Conservation (phyloP, 2,329 filamentous ascomycete species). For the Teratosphaeriaceae sp. region DNA sequence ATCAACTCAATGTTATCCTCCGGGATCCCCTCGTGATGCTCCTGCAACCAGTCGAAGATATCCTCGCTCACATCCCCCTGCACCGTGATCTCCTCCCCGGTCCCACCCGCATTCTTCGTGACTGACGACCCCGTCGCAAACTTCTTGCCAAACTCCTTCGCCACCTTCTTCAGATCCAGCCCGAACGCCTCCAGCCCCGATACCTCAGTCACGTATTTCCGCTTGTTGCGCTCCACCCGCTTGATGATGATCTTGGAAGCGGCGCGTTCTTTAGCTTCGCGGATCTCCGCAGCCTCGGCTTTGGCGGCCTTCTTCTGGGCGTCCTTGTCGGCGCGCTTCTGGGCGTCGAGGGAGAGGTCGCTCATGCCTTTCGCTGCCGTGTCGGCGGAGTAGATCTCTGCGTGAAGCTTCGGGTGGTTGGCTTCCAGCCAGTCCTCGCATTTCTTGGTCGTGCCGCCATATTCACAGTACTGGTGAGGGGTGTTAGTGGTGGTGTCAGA, state of each 20-base stretch:
- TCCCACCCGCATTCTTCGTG: slow-evolving; percentile 70
- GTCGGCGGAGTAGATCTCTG: slow-evolving; percentile 68
- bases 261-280: slow-evolving; percentile 75
- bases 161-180: slow-evolving; percentile 84
- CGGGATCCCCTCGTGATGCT: slow-evolving; percentile 84
- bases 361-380: slow-evolving; percentile 78
- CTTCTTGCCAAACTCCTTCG: slow-evolving; percentile 57
- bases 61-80: slow-evolving; percentile 96
- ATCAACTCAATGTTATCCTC: slow-evolving; percentile 93
- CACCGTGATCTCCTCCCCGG: slow-evolving; percentile 84
- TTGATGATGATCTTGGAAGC: slow-evolving; percentile 83
- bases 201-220: slow-evolving; percentile 94
- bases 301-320: slow-evolving; percentile 95
- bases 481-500: slow-evolving; percentile 9
- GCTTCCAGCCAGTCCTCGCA: slow-evolving; percentile 92
- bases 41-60: slow-evolving; percentile 81
- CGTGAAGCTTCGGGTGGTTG: slow-evolving; percentile 66
- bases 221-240: slow-evolving; percentile 95
- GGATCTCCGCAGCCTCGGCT: slow-evolving; percentile 78
- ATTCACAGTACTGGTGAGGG: slow-evolving; percentile 80
- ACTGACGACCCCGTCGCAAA: slow-evolving; percentile 93
- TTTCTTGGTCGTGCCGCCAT: slow-evolving; percentile 92
- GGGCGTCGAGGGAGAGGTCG: slow-evolving; percentile 79
- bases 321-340: slow-evolving; percentile 93
- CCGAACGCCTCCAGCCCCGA: slow-evolving; percentile 84